Percentiles rank a stretch among this genome's conserved stretches.
Conservation (phyloP, 2,329 filamentous ascomycete genomes). For the Myriosclerotinia scirpicola region DNA sequence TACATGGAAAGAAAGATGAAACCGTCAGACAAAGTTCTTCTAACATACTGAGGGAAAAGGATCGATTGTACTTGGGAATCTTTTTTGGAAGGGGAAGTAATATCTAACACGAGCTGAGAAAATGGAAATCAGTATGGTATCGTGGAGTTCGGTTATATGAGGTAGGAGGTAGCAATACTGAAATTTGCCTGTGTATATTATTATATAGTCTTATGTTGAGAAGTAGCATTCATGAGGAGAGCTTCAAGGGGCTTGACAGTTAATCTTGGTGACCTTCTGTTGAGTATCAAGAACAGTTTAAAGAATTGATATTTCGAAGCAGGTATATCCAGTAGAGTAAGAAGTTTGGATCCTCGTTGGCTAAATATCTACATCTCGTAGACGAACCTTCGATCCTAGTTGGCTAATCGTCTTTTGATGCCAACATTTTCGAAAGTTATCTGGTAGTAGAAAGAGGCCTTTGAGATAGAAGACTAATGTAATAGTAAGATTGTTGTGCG, state of each 20-base stretch:
- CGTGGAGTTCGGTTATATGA: constrained; percentile 1
- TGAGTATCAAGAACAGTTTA: neutral
- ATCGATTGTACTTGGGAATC: neutral
- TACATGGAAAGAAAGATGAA: constrained; percentile 1
- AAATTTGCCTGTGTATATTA: constrained; percentile 20
- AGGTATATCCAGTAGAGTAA: neutral
- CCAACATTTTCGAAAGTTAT: too few species aligned
- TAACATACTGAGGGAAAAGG: neutral
- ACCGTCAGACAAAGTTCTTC: neutral
- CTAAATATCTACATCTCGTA: too few species aligned
- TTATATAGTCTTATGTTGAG: constrained; percentile 17
- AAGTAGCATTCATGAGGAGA: neutral
- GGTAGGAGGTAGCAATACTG: constrained; percentile 12
- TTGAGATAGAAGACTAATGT: too few species aligned
- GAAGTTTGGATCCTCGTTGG: too few species aligned
- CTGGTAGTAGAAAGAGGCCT: too few species aligned
- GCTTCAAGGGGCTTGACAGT: neutral
- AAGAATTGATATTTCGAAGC: neutral
- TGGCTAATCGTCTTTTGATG: too few species aligned
- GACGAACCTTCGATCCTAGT: too few species aligned
- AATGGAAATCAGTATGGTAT: constrained; percentile 1
- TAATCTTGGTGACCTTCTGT: neutral
- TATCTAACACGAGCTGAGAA: neutral
- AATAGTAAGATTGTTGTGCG: neutral
- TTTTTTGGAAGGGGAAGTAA: neutral